Base-by-base conservation (phyloP, 805 yeast species). In the Hanseniaspora mollemarum region DNA sequence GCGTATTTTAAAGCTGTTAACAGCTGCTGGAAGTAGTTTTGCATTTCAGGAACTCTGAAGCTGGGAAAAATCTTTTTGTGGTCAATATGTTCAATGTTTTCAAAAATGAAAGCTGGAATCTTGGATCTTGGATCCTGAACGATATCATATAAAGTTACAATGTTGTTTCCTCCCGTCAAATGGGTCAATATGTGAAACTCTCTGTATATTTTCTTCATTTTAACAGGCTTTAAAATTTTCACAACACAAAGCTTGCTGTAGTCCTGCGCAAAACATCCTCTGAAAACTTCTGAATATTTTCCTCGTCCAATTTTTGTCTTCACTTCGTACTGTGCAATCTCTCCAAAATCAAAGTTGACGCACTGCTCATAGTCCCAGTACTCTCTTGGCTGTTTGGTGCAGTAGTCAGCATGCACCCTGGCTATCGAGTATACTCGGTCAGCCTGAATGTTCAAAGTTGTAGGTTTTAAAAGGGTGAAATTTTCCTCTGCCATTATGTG, bases 141-240 rank as follows among this genome's bases (percentile, higher is more conserved):
- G n/a, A 86, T 80, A 59, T 87, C 95, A 46, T 79, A 72, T 48
- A 88, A 67, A 36, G 76, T 75, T 43, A 88, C 76, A 46, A 88
- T 76, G 65, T 85, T 83, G 46, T 92, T 84, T 0, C 96, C 96
- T 10, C 81, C 83, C 2, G 81, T 77, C 59, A 88, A 71, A 64
- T 88, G 88, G 64, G 87, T 85, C 56, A 88, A 71, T 43, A 88
- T 88, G 62, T 84, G 81, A 60, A 88, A 81, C 65, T 88, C 96
- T 59, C 96, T 74, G 67, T 85, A 84, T 58, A 88, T 88, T 69
- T 88, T 88, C 74, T 87, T 87, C 64, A 87, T 72, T 68, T 87
- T 87, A 29, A 88, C 95, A 1, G 96, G 96, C 64, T 88, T 88
- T 60, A 88, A 73, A 22, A 87, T 96, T 67, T 88, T 88, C 61